Percentiles rank a stretch among this genome's conserved stretches.
Evolutionary conservation across 371 early-diverging fungal genomes (phyloP).

Genomic region (Lichtheimia hyalospora): DNA sequence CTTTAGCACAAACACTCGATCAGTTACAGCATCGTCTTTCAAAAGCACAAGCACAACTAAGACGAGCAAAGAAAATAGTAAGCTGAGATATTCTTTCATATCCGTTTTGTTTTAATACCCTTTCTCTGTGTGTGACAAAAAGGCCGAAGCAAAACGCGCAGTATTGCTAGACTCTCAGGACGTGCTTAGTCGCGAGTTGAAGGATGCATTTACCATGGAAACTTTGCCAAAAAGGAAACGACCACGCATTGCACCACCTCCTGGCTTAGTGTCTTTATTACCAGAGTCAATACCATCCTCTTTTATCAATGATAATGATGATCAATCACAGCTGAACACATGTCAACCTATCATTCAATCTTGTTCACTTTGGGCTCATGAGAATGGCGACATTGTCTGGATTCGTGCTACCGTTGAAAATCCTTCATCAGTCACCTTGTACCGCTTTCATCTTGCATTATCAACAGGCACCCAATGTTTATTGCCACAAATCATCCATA

Average conservation of each 20-base stretch:
- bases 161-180: conserved; percentile 5
- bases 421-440: background rate
- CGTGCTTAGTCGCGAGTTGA: conserved; percentile 9
- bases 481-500: background rate
- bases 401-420: background rate
- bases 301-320: background rate
- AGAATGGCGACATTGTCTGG: conserved; percentile 4
- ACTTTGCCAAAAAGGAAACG: background rate
- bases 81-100: background rate
- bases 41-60: conserved; percentile 5
- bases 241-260: conserved; percentile 7
- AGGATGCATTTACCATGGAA: conserved; percentile 13
- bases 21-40: background rate
- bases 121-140: background rate
- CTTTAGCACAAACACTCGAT: conserved; percentile 2
- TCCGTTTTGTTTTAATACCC: background rate
- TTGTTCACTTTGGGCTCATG: conserved; percentile 8
- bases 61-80: conserved; percentile 4
- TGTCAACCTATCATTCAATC: conserved; percentile 6
- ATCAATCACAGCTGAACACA: background rate
- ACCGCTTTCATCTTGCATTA: background rate
- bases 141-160: conserved; percentile 8
- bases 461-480: background rate
- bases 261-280: conserved; percentile 15
- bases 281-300: background rate